phyloP scores from a whole-genome alignment of 2,329 filamentous ascomycete species.

The Scortechinia acanthostroma region DNA sequence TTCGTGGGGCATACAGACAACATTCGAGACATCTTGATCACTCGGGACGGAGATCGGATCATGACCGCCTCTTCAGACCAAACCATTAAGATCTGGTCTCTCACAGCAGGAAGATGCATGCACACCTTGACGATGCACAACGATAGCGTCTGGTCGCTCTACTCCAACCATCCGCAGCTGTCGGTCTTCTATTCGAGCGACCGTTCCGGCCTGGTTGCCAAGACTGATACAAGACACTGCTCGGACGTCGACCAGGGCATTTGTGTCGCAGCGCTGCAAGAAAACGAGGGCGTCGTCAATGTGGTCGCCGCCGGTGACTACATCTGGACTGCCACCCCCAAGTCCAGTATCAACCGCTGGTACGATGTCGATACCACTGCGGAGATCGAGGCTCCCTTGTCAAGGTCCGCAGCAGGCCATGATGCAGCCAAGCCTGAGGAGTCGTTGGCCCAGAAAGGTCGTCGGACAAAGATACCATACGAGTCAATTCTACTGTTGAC shows the following conservation, averaged over 20 bases:
- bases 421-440: conserved; percentile 26
- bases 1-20: conserved; percentile 96
- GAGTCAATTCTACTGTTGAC: conserved; percentile 77
- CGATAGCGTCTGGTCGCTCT: conserved; percentile 93
- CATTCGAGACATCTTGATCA: conserved; percentile 83
- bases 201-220: conserved; percentile 85
- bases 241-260: neutral
- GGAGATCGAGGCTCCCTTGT: conserved; percentile 42
- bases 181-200: conserved; percentile 92
- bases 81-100: conserved; percentile 96
- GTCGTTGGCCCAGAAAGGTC: conserved; percentile 17
- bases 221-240: conserved; percentile 61
- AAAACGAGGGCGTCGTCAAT: conserved; percentile 31
- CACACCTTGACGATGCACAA: conserved; percentile 99
- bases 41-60: conserved; percentile 80
- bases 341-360: conserved; percentile 90
- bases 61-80: conserved; percentile 93
- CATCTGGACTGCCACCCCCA: conserved; percentile 84
- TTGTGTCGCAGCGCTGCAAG: conserved; percentile 1
- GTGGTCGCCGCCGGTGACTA: conserved; percentile 61
- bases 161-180: conserved; percentile 77
- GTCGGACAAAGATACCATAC: conserved; percentile 64
- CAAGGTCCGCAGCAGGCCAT: no score
- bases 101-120: conserved; percentile 91
- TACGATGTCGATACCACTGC: conserved; percentile 73